Evolutionary conservation across 2,329 filamentous ascomycete species (phyloP).

Genomic region (Herpotrichia juniperi): DNA sequence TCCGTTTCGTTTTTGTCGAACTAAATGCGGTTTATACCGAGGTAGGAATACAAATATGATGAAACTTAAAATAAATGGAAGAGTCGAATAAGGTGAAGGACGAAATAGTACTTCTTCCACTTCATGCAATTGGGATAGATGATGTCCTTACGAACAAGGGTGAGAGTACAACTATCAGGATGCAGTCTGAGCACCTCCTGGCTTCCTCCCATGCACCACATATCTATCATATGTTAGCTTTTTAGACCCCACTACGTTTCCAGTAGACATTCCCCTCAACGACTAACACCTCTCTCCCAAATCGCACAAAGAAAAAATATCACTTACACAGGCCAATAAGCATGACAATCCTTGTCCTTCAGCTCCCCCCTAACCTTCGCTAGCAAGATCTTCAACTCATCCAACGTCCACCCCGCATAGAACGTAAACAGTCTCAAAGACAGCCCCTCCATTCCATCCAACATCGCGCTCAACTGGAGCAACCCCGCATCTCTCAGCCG

Average conservation of each 20-base stretch:
- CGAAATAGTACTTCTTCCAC: too few species aligned
- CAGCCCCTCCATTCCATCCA: slow-evolving; percentile 36
- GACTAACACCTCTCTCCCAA: not conserved
- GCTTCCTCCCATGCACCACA: not conserved
- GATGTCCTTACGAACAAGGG: not conserved
- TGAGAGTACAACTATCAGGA: not conserved
- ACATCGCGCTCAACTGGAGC: slow-evolving; percentile 32
- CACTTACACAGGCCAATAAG: slow-evolving; percentile 39
- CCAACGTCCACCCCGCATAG: slow-evolving; percentile 30
- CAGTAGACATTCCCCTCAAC: not conserved
- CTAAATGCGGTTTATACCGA: too few species aligned
- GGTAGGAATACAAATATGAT: too few species aligned
- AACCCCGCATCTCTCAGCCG: slow-evolving; percentile 28
- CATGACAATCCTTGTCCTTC: slow-evolving; percentile 27
- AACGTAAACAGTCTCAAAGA: slow-evolving; percentile 27
- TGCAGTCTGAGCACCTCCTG: not conserved
- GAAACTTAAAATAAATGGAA: too few species aligned
- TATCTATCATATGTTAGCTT: not conserved
- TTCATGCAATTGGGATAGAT: too few species aligned
- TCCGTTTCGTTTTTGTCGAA: too few species aligned
- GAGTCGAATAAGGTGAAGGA: too few species aligned
- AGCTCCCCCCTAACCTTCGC: slow-evolving; percentile 24
- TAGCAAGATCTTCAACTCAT: slow-evolving; percentile 31
- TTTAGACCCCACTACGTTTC: not conserved
- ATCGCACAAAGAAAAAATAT: not conserved